Percentiles rank a stretch among this genome's conserved stretches.
Conservation (phyloP, 805 yeast species). For the Nakazawaea populi region DNA sequence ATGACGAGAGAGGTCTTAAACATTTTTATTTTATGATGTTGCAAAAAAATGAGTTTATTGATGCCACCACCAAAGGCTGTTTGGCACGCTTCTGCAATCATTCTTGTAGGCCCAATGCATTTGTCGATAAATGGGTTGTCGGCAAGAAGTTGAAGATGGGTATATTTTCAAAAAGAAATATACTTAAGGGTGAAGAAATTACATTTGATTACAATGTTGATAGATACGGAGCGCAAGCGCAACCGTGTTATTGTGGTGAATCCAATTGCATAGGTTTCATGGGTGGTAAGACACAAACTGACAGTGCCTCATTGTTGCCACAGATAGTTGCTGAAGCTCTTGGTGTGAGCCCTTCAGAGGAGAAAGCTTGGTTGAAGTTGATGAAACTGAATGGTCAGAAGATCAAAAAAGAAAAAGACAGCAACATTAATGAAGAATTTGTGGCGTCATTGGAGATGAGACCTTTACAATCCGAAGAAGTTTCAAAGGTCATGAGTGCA, state of each 20-base stretch:
- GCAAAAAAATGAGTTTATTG: constrained; percentile 87
- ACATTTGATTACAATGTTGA: constrained; percentile 94
- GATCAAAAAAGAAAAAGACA: constrained; percentile 46
- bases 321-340: constrained; percentile 80
- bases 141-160: constrained; percentile 91
- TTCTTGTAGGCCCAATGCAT: constrained; percentile 92
- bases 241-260: constrained; percentile 92
- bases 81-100: constrained; percentile 92
- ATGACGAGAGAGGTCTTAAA: constrained; percentile 60
- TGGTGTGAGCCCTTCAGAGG: constrained; percentile 64
- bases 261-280: constrained; percentile 86
- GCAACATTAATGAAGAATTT: constrained; percentile 58
- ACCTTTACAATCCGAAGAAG: constrained; percentile 51
- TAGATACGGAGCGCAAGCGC: constrained; percentile 91
- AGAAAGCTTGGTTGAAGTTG: constrained; percentile 63
- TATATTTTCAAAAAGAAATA: constrained; percentile 76
- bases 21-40: constrained; percentile 97
- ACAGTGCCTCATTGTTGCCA: constrained; percentile 78
- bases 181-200: constrained; percentile 77
- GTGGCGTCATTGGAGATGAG: constrained; percentile 51
- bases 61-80: constrained; percentile 87
- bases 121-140: constrained; percentile 96
- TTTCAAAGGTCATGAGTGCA: constrained; percentile 74
- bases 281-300: constrained; percentile 97
- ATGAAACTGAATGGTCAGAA: constrained; percentile 44